These are phyloP conservation scores for Raphanus sativus DNA, from an alignment of 345 rosid genomes.

Conservation along the genomic window DNA sequence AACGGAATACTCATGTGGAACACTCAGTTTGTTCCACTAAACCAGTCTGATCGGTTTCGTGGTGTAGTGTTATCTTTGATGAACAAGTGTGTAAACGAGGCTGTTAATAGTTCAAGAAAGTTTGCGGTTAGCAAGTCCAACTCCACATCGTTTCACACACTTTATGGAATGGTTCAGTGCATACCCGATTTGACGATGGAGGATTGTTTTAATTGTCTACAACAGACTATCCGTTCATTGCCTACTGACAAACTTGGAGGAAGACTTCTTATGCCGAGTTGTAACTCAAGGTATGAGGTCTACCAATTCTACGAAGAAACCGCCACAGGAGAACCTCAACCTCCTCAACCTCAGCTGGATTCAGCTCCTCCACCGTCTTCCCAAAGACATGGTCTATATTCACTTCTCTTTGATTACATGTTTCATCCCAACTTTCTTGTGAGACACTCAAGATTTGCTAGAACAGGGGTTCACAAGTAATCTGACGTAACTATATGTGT, in stretches of 20 bases:
- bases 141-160: neutral
- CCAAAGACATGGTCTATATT: neutral
- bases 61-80: neutral
- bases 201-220: constrained; percentile 34
- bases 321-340: neutral
- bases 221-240: neutral
- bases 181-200: constrained; percentile 32
- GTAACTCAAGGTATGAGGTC: neutral
- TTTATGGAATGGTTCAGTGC: constrained; percentile 52
- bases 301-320: neutral
- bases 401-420: neutral
- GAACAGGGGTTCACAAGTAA: neutral
- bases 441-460: neutral
- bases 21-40: neutral
- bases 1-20: neutral
- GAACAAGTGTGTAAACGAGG: neutral
- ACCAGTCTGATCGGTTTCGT: neutral
- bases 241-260: constrained; percentile 31
- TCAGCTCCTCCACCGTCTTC: constrained; percentile 2
- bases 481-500: neutral
- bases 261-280: constrained; percentile 2
- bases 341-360: neutral
- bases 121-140: constrained; percentile 20
- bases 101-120: constrained; percentile 2
- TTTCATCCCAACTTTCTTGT: neutral